These are phyloP conservation scores for Dipodascopsis tothii DNA, from an alignment of 805 yeast genomes.

Conservation along the genomic window DNA sequence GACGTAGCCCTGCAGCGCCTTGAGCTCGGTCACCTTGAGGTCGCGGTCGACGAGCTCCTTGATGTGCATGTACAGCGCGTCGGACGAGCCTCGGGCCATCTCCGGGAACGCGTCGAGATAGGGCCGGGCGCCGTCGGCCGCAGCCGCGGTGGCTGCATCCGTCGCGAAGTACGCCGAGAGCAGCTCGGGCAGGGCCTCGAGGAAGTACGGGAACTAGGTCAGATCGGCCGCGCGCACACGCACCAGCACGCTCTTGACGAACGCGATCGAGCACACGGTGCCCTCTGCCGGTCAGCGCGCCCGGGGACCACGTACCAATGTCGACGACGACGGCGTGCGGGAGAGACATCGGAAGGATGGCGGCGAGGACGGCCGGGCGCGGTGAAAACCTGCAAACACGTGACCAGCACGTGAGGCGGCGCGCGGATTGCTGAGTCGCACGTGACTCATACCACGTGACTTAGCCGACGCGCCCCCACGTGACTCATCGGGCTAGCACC, in stretches of 20 bases:
- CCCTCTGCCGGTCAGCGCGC: conserved; percentile 51
- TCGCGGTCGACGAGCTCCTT: conserved; percentile 53
- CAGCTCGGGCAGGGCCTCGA: conserved; percentile 41
- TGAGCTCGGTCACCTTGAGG: conserved; percentile 68
- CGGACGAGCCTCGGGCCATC: conserved; percentile 28
- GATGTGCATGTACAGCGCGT: conserved; percentile 42
- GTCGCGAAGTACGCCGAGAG: conserved; percentile 30
- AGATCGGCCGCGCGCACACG: background rate
- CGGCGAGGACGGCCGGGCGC: too few relatives aligned
- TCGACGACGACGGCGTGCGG: conserved; percentile 7
- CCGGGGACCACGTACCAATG: conserved; percentile 2
- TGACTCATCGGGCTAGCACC: too few relatives aligned
- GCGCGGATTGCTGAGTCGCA: too few relatives aligned
- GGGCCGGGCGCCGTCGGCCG: conserved; percentile 26
- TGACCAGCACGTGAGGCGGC: too few relatives aligned
- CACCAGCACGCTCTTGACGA: conserved; percentile 63
- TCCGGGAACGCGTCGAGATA: conserved; percentile 43
- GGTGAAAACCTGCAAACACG: too few relatives aligned
- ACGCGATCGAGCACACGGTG: conserved; percentile 83
- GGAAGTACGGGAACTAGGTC: conserved; percentile 55
- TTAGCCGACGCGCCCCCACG: too few relatives aligned
- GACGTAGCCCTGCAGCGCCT: conserved; percentile 71
- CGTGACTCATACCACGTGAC: too few relatives aligned
- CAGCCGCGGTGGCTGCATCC: conserved; percentile 15
- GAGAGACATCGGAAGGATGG: too few relatives aligned